A percentile compares a stretch with the other conserved stretches of the same genome.
These are phyloP conservation scores for Tetracladium maxilliforme DNA, from an alignment of 2,329 filamentous ascomycete genomes.

Conservation along the genomic window DNA sequence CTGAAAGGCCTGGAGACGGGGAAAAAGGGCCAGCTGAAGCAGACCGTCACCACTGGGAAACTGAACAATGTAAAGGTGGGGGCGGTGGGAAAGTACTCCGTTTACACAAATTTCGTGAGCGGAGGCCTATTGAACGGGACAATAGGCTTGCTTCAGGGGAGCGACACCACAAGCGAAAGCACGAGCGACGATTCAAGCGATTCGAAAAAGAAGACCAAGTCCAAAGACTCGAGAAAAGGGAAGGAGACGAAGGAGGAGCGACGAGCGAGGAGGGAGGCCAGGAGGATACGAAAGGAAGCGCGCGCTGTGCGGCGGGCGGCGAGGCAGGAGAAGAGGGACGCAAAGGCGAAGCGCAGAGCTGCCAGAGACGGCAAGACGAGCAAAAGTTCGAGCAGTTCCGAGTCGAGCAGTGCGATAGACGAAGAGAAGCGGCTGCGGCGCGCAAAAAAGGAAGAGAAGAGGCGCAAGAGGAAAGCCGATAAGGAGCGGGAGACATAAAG, in stretches of 20 bases:
- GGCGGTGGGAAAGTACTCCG: slow-evolving; percentile 42
- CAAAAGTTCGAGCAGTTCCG: slow-evolving; percentile 10
- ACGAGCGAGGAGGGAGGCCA: slow-evolving; percentile 21
- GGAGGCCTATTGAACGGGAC: slow-evolving; percentile 69
- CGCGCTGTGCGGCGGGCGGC: too few relatives aligned
- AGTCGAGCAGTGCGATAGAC: slow-evolving; percentile 13
- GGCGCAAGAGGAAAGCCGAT: slow-evolving; percentile 11
- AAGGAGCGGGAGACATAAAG: slow-evolving; percentile 5
- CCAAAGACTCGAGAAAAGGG: slow-evolving; percentile 7
- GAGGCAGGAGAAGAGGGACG: slow-evolving; percentile 6
- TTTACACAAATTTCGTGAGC: slow-evolving; percentile 76
- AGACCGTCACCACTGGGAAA: slow-evolving; percentile 38
- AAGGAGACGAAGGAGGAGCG: slow-evolving; percentile 15
- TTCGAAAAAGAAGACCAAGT: slow-evolving; percentile 12
- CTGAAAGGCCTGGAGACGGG: slow-evolving; percentile 63
- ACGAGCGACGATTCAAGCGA: too few relatives aligned
- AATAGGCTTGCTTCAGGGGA: too few relatives aligned
- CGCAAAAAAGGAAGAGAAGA: slow-evolving; percentile 11
- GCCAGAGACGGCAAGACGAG: slow-evolving; percentile 10
- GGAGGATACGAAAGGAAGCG: too few relatives aligned
- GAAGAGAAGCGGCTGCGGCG: slow-evolving; percentile 6
- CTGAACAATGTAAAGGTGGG: slow-evolving; percentile 40
- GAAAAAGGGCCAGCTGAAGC: slow-evolving; percentile 34
- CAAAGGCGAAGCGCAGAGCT: slow-evolving; percentile 10
- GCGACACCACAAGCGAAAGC: too few relatives aligned